Base-by-base conservation (phyloP, 1,284 basidiomycete genomes). In the Heterobasidion occidentale region DNA sequence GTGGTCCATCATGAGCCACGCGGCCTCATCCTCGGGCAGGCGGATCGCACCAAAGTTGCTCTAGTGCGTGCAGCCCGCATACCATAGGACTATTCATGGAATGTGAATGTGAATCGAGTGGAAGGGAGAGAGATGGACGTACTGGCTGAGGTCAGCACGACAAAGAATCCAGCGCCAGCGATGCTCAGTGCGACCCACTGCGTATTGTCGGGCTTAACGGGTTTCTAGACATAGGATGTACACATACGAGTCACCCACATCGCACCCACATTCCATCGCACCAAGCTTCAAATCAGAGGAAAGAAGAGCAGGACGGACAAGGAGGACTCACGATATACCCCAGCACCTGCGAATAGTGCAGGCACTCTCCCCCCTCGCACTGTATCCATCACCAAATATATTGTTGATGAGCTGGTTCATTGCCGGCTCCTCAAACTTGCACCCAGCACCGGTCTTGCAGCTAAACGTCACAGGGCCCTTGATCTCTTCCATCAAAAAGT, bases 351-450 rank as follows among this genome's bases (percentile, higher is more conserved):
- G 90, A 92, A 65, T 86, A 92, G 68, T 97, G 93, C 66, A 99
- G 70, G 68, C 96, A 98, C 72, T 98, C 96, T 35, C 96, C 96
- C 8, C 90, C 86, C 1, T 89, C 76, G 65, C 96, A 99, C 50
- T 99, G 64, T 87, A 89, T 1, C 76, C 77, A 69, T 99, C 96
- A 8, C 92, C 96, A 63, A 99, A 98, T 61, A 99, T 87, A 61
- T 90, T 87, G 65, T 88, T 84, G 70, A 99, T 98, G 53, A 99
- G 80, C 38, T 87, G 79, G 67, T 98, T 97, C 96, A 98, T 98
- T 0, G 91, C 93, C 0, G 93, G 92, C 66, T 99, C 96, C 67
- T 94, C 88, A 65, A 99, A 99, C 59, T 78, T 83, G 74, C 95
- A 98, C 3, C 79, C 83, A 61, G 78, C 67, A 36, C 84, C 87